These are phyloP conservation scores for Pseudogymnoascus sp. DNA, from an alignment of 2,329 filamentous ascomycete genomes.

Conservation along the genomic window DNA sequence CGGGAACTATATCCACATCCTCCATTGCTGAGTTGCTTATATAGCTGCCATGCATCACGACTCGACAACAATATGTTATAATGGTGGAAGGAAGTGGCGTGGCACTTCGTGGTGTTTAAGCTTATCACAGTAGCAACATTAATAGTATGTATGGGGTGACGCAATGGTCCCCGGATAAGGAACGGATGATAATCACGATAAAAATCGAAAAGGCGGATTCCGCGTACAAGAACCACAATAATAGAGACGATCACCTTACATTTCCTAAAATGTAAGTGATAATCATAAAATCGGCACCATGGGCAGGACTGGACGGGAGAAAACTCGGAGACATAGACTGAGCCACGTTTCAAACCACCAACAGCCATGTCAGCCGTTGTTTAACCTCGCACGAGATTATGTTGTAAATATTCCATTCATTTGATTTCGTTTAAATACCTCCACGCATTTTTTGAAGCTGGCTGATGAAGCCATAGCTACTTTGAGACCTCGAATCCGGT, in stretches of 20 bases:
- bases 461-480: conserved; percentile 30
- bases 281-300: neutral
- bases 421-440: conserved; percentile 18
- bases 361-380: neutral
- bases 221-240: neutral
- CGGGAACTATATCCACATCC: neutral
- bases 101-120: neutral
- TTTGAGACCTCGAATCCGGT: conserved; percentile 16
- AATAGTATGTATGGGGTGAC: neutral
- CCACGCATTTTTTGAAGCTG: conserved; percentile 30
- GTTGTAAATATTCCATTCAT: neutral
- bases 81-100: neutral
- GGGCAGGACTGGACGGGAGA: neutral
- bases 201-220: neutral
- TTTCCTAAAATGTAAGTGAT: conserved; percentile 4
- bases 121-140: neutral
- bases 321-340: neutral
- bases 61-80: neutral
- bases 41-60: neutral
- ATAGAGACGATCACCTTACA: neutral
- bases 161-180: neutral
- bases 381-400: neutral
- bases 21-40: neutral
- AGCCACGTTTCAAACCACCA: neutral
- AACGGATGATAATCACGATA: conserved; percentile 5